Evolutionary conservation across 768 basidiomycete genomes (phyloP).

Genomic region (Cystofilobasidium capitatum): DNA sequence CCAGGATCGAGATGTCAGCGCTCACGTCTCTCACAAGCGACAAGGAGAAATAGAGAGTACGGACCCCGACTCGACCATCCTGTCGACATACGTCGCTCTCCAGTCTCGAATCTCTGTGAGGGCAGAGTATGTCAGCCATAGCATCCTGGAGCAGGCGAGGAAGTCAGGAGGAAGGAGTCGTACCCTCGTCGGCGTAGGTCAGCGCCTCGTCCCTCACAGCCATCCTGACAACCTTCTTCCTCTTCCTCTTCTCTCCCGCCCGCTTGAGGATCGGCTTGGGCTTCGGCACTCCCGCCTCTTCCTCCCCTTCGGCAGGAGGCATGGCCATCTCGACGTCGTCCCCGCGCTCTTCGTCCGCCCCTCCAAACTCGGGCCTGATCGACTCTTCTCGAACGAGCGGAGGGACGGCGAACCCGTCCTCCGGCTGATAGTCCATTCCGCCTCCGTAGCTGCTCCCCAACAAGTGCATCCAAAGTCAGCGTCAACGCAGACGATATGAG

Average conservation of each 20-base stretch:
- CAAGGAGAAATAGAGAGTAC: neutral
- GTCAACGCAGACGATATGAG: too few species aligned
- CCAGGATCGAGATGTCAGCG: neutral
- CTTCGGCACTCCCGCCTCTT: neutral
- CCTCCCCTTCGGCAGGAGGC: neutral
- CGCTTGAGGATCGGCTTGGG: constrained; percentile 10
- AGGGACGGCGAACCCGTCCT: neutral
- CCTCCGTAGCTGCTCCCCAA: neutral
- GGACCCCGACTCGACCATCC: constrained; percentile 9
- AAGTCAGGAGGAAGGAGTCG: neutral
- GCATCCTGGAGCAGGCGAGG: neutral
- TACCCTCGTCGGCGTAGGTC: constrained; percentile 7
- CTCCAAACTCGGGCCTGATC: neutral
- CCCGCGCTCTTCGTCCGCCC: neutral
- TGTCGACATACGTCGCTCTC: constrained; percentile 17
- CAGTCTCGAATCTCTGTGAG: constrained; percentile 18
- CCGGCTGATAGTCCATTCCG: neutral
- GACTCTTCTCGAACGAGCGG: neutral
- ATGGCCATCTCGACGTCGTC: neutral
- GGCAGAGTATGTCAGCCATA: neutral
- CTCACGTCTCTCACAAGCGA: neutral
- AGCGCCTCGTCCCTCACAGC: constrained; percentile 18
- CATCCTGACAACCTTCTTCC: constrained; percentile 17
- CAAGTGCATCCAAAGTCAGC: too few species aligned
- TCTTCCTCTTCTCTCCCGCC: neutral